phyloP scores from a whole-genome alignment of 2,329 filamentous ascomycete species.

The Alternaria panax region DNA sequence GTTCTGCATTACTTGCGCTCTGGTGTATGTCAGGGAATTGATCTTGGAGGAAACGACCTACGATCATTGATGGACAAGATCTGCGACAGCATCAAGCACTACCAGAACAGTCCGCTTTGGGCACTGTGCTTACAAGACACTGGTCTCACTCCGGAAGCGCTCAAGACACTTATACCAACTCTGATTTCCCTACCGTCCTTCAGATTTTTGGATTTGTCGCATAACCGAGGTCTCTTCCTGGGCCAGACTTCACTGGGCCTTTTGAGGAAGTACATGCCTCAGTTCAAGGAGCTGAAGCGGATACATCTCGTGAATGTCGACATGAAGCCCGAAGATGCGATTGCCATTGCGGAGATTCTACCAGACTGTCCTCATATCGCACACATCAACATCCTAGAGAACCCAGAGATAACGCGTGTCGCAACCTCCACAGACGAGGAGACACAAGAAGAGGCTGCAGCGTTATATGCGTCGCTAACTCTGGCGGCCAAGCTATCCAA shows the following conservation, averaged over 20 bases:
- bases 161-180: constrained; percentile 78
- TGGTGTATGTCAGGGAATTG: constrained; percentile 83
- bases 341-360: constrained; percentile 87
- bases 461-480: constrained; percentile 89
- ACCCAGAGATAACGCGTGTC: constrained; percentile 73
- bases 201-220: constrained; percentile 89
- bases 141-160: constrained; percentile 74
- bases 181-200: constrained; percentile 75
- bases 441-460: constrained; percentile 89
- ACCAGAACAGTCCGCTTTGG: constrained; percentile 66
- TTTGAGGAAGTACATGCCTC: constrained; percentile 83
- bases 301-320: constrained; percentile 87
- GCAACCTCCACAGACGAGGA: constrained; percentile 79
- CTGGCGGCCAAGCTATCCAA: constrained; percentile 84
- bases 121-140: constrained; percentile 88
- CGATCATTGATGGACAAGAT: constrained; percentile 55
- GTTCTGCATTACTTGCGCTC: constrained; percentile 78
- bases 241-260: constrained; percentile 76
- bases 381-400: constrained; percentile 87
- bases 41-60: constrained; percentile 84
- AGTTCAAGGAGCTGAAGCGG: constrained; percentile 78
- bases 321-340: constrained; percentile 85
- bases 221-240: constrained; percentile 83
- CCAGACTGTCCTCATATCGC: constrained; percentile 83
- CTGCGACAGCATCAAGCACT: constrained; percentile 62